These are phyloP conservation scores for Annulohypoxylon truncatum DNA, from an alignment of 2,329 filamentous ascomycete genomes.

Conservation along the genomic window DNA sequence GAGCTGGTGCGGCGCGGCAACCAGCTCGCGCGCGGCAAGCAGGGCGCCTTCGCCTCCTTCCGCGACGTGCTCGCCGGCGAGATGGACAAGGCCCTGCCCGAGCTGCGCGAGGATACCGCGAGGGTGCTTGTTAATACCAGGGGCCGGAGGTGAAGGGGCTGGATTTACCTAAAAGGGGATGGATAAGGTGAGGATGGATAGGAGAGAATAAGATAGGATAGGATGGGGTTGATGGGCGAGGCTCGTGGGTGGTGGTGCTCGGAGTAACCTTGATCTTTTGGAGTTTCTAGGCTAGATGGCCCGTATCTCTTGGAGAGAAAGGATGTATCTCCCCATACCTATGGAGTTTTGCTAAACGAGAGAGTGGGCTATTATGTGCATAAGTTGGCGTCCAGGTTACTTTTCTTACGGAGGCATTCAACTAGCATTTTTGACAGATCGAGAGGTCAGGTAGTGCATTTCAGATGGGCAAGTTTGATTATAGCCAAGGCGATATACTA, in stretches of 20 bases:
- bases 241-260: too few relatives aligned
- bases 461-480: neutral
- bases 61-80: constrained; percentile 71
- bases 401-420: neutral
- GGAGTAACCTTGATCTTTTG: neutral
- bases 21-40: constrained; percentile 74
- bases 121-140: constrained; percentile 62
- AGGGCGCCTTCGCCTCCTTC: constrained; percentile 69
- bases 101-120: constrained; percentile 65
- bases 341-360: neutral
- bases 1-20: constrained; percentile 74
- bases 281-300: neutral
- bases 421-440: neutral
- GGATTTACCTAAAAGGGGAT: too few relatives aligned
- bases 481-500: constrained; percentile 19
- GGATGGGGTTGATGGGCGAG: neutral
- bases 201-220: neutral
- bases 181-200: neutral
- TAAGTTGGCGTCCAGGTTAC: constrained; percentile 19
- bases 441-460: neutral
- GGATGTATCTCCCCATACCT: neutral
- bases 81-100: constrained; percentile 68
- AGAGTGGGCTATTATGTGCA: neutral
- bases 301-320: neutral
- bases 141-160: constrained; percentile 38